Evolutionary conservation across 2,329 filamentous ascomycete genomes (phyloP).

Genomic region (Corinectria fuckeliana): DNA sequence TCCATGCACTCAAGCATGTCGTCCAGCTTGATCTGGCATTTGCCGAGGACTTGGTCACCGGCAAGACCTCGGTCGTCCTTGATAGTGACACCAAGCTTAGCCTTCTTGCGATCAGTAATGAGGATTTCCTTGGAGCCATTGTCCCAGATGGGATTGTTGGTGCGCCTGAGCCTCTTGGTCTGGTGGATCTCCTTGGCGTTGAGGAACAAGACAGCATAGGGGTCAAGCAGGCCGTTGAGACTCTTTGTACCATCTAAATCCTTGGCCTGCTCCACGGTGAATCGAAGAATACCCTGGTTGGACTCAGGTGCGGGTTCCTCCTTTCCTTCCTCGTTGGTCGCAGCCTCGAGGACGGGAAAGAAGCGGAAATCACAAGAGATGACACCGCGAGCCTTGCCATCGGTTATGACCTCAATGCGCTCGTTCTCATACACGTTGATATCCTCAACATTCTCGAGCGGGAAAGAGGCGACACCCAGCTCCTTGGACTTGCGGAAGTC

Average conservation of each 20-base stretch:
- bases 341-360: slow-evolving; percentile 86
- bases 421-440: slow-evolving; percentile 82
- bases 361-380: slow-evolving; percentile 86
- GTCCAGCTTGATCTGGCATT: slow-evolving; percentile 93
- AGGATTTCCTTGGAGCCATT: slow-evolving; percentile 93
- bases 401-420: slow-evolving; percentile 81
- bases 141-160: slow-evolving; percentile 96
- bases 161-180: slow-evolving; percentile 93
- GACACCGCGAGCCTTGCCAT: slow-evolving; percentile 82
- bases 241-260: slow-evolving; percentile 93
- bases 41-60: slow-evolving; percentile 83
- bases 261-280: slow-evolving; percentile 95
- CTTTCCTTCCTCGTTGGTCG: slow-evolving; percentile 77
- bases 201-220: slow-evolving; percentile 85
- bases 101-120: slow-evolving; percentile 90
- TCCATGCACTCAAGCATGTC: slow-evolving; percentile 90
- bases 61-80: slow-evolving; percentile 93
- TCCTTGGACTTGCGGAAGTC: slow-evolving; percentile 97
- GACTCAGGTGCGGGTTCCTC: slow-evolving; percentile 83
- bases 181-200: slow-evolving; percentile 91
- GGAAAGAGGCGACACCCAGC: slow-evolving; percentile 84
- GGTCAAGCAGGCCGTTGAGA: slow-evolving; percentile 87
- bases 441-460: slow-evolving; percentile 81
- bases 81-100: slow-evolving; percentile 88
- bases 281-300: slow-evolving; percentile 91